Evolutionary conservation across 331 rosid species (phyloP), one percentile per base, ranked within the genome.

Genomic region (Dryas integrifolia): DNA sequence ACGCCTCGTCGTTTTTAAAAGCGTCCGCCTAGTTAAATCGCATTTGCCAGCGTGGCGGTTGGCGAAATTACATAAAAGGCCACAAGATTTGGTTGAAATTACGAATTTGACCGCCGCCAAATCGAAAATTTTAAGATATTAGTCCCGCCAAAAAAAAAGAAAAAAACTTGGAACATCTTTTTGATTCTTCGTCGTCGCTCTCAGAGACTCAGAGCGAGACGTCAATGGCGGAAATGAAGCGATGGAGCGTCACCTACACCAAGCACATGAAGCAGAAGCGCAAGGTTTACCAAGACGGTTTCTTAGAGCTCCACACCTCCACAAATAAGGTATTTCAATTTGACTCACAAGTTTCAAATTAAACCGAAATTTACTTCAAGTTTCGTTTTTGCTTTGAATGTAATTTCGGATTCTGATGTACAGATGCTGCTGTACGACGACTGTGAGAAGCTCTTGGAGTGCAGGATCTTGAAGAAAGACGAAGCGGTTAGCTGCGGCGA

Each of bases 181-280:
- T 5, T 8, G 16, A 13, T 26, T 74, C 47, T 30, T 45, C 35
- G 16, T 43, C 57, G 53, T 7, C 49, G 7, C 35, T 5, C n/a
- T 57, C 56, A 14, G 65, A 40, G 50, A 40, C 44, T 10, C 49
- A 10, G 8, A 5, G 77, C n/a, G 65, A 75, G 21, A 1, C 51
- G 56, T 11, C 72, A 65, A 88, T 87, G 96, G 87, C 26, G 76
- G 87, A 85, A 48, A 52, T 72, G 80, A 85, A 88, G 76, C 90
- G 90, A 63, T 91, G 97, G 97, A 82, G 69, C 66, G 92, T 85
- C 57, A 94, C 91, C 76, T 91, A 88, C 86, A 85, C 96, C 2
- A 91, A 84, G 85, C 92, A 88, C 78, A 15, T 88, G 72, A 88
- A 78, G 67, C 92, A 86, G 89, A 94, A 91, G 87, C 92, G 90